Evolutionary conservation across 2,329 filamentous ascomycete genomes (phyloP), one percentile per base, ranked within the genome.

Genomic region (Colletotrichum destructivum): DNA sequence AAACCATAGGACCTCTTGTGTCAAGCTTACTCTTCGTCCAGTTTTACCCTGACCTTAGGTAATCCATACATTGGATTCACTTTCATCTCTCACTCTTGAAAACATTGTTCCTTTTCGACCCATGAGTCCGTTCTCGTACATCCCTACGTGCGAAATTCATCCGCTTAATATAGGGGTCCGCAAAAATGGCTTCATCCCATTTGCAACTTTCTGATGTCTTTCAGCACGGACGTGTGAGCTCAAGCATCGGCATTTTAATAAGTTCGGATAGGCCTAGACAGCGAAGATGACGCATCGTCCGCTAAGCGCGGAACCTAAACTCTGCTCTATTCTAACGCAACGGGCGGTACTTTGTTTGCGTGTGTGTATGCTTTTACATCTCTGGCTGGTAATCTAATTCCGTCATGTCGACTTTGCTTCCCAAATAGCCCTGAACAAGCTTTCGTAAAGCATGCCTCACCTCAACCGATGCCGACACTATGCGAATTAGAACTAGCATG

Each of bases 351-450:
- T 26, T 11, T 40, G 18, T 56, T 56, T 56, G 7, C 31, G 2
- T 8, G 54, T 56, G 18, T 26, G 31, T 21, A 59, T 46, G 3
- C 18, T 26, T 59, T 26, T 59, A 59, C 13, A 11, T 21, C 38
- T 44, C 44, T 21, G 12, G 59, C n/a, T 62, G 12, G 59, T 62
- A 62, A 21, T 62, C 59, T 21, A 62, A 62, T 21, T 62, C 59
- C 6, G 16, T 62, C 12, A 62, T 49, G 11, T 62, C 31, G 12
- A 62, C 59, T 62, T 62, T 62, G 9, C 44, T 62, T 62, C 44
- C 59, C 12, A 62, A 62, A 62, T 62, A 51, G 12, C 59, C 59
- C 42, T 16, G 16, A 31, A 62, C 18, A 62, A 62, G 59, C 59
- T 62, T 62, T 62, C 18, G 26, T 38, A 62, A 62, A 21, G 59